A percentile compares a stretch with the other conserved stretches of the same genome.
phyloP scores from a whole-genome alignment of 2,329 filamentous ascomycete genomes.

The Neophaeococcomyces aloes region DNA sequence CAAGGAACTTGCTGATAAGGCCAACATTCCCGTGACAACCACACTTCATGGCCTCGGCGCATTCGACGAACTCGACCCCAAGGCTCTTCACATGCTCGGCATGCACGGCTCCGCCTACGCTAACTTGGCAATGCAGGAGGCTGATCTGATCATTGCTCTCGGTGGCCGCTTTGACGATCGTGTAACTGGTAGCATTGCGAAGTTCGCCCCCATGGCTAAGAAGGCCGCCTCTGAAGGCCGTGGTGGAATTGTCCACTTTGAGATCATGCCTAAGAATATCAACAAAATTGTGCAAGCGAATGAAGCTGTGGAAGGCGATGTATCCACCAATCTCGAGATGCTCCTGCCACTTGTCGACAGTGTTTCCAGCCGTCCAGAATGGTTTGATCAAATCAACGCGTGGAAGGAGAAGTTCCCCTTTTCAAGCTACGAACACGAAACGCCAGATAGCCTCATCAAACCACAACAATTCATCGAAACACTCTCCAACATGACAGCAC shows the following conservation, averaged over 20 bases:
- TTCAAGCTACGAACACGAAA: constrained; percentile 66
- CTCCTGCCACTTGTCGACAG: constrained; percentile 63
- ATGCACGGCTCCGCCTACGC: constrained; percentile 97
- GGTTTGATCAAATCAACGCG: constrained; percentile 78
- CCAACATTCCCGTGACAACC: constrained; percentile 85
- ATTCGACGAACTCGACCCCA: constrained; percentile 85
- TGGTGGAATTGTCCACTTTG: constrained; percentile 93
- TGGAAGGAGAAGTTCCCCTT: constrained; percentile 94
- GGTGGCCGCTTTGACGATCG: constrained; percentile 94
- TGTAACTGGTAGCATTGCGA: constrained; percentile 68
- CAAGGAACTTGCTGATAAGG: constrained; percentile 80
- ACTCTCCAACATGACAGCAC: constrained; percentile 69
- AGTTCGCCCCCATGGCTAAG: constrained; percentile 83
- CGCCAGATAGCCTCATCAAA: constrained; percentile 72
- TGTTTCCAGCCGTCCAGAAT: constrained; percentile 61
- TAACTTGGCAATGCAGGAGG: constrained; percentile 96
- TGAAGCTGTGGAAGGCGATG: constrained; percentile 89
- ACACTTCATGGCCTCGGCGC: constrained; percentile 88
- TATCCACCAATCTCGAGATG: constrained; percentile 63
- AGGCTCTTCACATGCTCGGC: constrained; percentile 94
- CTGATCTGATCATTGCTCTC: constrained; percentile 89
- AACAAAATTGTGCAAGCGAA: constrained; percentile 98
- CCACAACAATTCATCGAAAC: constrained; percentile 87
- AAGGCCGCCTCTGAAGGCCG: constrained; percentile 72
- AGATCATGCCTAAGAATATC: constrained; percentile 99